Evolutionary conservation across 768 basidiomycete genomes (phyloP).

Genomic region (Hericium rajendrae): DNA sequence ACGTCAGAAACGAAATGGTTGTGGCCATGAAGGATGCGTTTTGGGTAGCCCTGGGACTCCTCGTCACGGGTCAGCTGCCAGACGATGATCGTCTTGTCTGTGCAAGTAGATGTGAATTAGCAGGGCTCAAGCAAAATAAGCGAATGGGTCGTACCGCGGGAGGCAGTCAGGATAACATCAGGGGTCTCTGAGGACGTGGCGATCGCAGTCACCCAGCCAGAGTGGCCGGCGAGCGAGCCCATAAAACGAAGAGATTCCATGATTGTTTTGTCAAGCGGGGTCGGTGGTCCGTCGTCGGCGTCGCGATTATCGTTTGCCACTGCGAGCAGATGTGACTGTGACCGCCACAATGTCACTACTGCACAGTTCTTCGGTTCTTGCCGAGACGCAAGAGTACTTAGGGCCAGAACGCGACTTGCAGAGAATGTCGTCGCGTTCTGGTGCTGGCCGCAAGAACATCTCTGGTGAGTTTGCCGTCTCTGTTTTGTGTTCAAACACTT

Average conservation of each 20-base stretch:
- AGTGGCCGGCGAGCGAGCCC: conserved; percentile 87
- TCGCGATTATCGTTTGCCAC: neutral
- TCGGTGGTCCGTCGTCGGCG: neutral
- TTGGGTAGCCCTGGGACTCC: conserved; percentile 88
- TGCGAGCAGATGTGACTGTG: conserved; percentile 4
- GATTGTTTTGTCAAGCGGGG: conserved; percentile 1
- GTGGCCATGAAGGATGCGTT: conserved; percentile 95
- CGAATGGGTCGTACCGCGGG: conserved; percentile 58
- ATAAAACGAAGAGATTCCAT: conserved; percentile 31
- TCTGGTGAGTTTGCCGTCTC: neutral
- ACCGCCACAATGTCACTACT: conserved; percentile 15
- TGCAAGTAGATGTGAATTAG: conserved; percentile 13
- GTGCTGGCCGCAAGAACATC: too few species aligned
- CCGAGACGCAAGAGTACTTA: neutral
- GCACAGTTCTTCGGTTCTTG: conserved; percentile 7
- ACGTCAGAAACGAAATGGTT: conserved; percentile 99
- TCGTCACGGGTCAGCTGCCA: conserved; percentile 97
- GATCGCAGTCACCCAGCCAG: conserved; percentile 97
- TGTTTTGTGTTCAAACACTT: neutral
- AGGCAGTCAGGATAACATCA: conserved; percentile 97
- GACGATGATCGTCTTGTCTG: conserved; percentile 99
- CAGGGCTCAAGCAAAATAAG: neutral
- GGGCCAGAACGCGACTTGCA: neutral
- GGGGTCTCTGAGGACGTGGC: conserved; percentile 98
- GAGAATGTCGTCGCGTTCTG: too few species aligned